Percentiles rank a stretch among this genome's conserved stretches.
These are phyloP conservation scores for Rhizophora apiculata DNA, from an alignment of 345 rosid species.

Conservation along the genomic window DNA sequence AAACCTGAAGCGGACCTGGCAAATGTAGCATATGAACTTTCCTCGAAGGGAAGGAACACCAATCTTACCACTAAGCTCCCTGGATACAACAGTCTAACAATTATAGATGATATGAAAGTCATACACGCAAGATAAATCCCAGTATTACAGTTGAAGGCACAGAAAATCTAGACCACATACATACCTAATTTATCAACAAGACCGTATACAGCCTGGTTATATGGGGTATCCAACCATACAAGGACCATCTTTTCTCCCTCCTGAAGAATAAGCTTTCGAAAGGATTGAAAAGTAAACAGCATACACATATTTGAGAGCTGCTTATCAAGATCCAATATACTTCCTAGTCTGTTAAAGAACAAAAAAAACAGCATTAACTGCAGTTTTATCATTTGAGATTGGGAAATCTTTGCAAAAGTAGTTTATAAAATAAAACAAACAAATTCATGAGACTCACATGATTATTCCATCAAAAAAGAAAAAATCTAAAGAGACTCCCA, in stretches of 20 bases:
- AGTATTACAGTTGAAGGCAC: constrained; percentile 8
- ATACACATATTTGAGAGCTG: constrained; percentile 79
- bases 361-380: constrained; percentile 5
- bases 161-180: constrained; percentile 16
- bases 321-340: constrained; percentile 52
- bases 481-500: too few species aligned
- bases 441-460: not conserved
- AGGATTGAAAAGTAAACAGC: constrained; percentile 80
- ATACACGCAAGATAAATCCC: not conserved
- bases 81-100: constrained; percentile 26
- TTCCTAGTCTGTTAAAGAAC: constrained; percentile 51
- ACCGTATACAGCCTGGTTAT: constrained; percentile 94
- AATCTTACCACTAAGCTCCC: constrained; percentile 94
- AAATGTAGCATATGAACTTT: constrained; percentile 88
- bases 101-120: constrained; percentile 11
- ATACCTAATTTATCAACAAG: constrained; percentile 88
- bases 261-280: constrained; percentile 83
- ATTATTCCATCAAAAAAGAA: not conserved
- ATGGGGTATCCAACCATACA: constrained; percentile 94
- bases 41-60: constrained; percentile 96
- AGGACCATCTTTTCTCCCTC: constrained; percentile 96
- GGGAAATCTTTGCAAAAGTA: constrained; percentile 1
- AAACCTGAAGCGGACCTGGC: constrained; percentile 99
- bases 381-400: not conserved
- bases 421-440: not conserved